These are phyloP conservation scores for Phoma herbarum DNA, from an alignment of 2,329 filamentous ascomycete genomes.

Conservation along the genomic window DNA sequence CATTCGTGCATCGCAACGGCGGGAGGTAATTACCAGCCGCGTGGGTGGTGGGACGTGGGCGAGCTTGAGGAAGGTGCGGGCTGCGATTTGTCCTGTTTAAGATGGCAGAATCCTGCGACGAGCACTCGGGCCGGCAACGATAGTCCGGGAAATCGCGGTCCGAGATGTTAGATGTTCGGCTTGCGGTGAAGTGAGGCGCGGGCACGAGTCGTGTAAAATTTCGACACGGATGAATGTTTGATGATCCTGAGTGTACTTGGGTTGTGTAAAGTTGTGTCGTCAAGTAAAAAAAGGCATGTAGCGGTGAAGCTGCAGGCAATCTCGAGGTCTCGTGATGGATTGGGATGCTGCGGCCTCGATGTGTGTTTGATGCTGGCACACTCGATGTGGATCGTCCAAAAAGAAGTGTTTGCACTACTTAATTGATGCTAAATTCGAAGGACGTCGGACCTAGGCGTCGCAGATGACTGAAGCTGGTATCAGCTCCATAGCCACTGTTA, in stretches of 20 bases:
- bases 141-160: conserved; percentile 3
- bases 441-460: background rate
- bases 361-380: background rate
- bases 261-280: background rate
- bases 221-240: background rate
- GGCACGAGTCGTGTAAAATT: background rate
- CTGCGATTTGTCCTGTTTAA: background rate
- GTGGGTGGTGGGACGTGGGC: conserved; percentile 11
- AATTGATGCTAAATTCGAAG: background rate
- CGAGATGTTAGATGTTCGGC: conserved; percentile 6
- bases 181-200: conserved; percentile 2
- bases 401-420: background rate
- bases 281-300: background rate
- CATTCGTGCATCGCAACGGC: conserved; percentile 3
- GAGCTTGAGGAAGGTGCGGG: conserved; percentile 9
- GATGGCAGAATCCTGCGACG: background rate
- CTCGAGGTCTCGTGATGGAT: background rate
- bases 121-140: conserved; percentile 16
- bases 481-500: background rate
- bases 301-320: conserved; percentile 1
- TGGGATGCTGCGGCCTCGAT: background rate
- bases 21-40: conserved; percentile 19
- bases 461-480: background rate
- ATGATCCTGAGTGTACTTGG: background rate
- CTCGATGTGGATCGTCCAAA: background rate